phyloP scores from a whole-genome alignment of 2,329 filamentous ascomycete genomes.

The Ilyonectria destructans region DNA sequence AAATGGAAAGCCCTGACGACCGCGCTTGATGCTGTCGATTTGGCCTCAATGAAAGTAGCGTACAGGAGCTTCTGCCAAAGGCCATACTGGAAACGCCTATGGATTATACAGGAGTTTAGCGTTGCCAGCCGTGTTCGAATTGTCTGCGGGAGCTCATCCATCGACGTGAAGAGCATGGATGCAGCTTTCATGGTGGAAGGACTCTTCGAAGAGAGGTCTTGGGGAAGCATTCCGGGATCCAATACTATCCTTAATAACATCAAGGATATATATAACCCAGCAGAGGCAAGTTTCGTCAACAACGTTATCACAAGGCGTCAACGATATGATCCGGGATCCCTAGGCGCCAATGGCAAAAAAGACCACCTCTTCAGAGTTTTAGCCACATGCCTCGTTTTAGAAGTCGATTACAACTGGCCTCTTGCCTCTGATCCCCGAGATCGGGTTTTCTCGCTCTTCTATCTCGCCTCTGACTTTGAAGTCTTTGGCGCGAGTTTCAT shows the following conservation, averaged over 20 bases:
- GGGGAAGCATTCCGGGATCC: too few species aligned
- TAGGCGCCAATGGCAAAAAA: background rate
- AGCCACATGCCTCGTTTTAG: slow-evolving; percentile 18
- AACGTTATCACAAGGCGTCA: slow-evolving; percentile 28
- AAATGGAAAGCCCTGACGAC: slow-evolving; percentile 3
- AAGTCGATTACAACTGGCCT: slow-evolving; percentile 35
- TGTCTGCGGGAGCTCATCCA: slow-evolving; percentile 23
- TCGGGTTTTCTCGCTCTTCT: slow-evolving; percentile 31
- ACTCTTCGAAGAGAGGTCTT: too few species aligned
- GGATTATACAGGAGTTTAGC: slow-evolving; percentile 39
- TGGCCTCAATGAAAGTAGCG: slow-evolving; percentile 1
- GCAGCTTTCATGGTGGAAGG: too few species aligned
- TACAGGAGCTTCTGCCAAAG: slow-evolving; percentile 23
- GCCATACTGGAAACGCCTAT: slow-evolving; percentile 37
- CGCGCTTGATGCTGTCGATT: background rate
- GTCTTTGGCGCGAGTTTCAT: slow-evolving; percentile 13
- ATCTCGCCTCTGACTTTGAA: slow-evolving; percentile 22
- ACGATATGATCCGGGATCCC: background rate
- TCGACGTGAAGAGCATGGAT: slow-evolving; percentile 15
- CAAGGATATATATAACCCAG: background rate
- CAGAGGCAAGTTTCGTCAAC: slow-evolving; percentile 26
- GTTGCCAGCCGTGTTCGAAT: slow-evolving; percentile 21
- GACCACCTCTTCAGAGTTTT: slow-evolving; percentile 28
- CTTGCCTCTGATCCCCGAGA: slow-evolving; percentile 34
- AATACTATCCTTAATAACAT: background rate